phyloP scores from a whole-genome alignment of 305 asterid genomes.

The Rubia tinctorum region DNA sequence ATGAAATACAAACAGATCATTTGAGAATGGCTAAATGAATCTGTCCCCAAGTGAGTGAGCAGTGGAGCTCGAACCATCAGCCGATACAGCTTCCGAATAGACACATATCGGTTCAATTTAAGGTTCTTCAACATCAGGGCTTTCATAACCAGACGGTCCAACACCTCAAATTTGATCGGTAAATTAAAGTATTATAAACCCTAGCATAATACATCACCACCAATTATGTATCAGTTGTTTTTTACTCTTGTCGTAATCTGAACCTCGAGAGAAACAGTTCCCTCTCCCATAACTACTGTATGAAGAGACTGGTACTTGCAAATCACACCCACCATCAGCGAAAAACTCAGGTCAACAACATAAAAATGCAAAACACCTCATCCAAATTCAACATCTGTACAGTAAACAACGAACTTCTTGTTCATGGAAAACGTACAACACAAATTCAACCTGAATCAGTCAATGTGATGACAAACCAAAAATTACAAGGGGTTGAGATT shows the following conservation, averaged over 20 bases:
- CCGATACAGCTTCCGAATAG: slow-evolving; percentile 33
- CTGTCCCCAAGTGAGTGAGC: slow-evolving; percentile 51
- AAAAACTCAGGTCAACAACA: slow-evolving; percentile 3
- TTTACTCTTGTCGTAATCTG: slow-evolving; percentile 69
- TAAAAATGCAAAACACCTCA: background rate
- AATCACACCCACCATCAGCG: slow-evolving; percentile 18
- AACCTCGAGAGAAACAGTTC: slow-evolving; percentile 77
- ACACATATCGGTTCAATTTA: slow-evolving; percentile 32
- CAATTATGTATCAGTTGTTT: too few species aligned
- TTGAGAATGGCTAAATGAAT: slow-evolving; percentile 25
- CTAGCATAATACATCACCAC: too few species aligned
- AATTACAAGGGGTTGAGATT: too few species aligned
- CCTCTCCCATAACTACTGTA: slow-evolving; percentile 76
- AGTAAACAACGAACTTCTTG: too few species aligned
- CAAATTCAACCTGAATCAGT: too few species aligned
- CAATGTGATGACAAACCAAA: too few species aligned
- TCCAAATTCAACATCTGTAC: too few species aligned
- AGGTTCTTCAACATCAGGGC: slow-evolving; percentile 49
- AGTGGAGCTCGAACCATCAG: slow-evolving; percentile 52
- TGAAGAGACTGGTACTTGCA: slow-evolving; percentile 85
- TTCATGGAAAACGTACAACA: too few species aligned
- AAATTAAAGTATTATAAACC: too few species aligned
- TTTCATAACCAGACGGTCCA: slow-evolving; percentile 41
- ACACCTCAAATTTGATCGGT: slow-evolving; percentile 39
- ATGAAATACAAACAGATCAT: too few species aligned